Percentiles rank a stretch among this genome's conserved stretches.
These are phyloP conservation scores for Metarhizium robertsii DNA, from an alignment of 2,329 filamentous ascomycete genomes.

Conservation along the genomic window DNA sequence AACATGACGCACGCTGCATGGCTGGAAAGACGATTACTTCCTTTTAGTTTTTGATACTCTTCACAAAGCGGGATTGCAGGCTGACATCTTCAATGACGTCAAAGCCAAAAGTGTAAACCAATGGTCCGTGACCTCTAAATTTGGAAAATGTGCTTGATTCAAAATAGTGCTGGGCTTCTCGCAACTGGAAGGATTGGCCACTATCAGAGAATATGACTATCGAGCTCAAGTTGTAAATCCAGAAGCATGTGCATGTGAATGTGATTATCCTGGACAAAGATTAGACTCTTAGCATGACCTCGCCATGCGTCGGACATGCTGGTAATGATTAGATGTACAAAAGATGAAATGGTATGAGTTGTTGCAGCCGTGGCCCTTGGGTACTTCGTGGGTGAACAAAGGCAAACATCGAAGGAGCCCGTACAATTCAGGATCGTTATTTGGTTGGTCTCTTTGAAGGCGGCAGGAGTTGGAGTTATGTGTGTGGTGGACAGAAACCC, in stretches of 20 bases:
- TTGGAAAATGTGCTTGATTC: neutral
- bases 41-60: slow-evolving; percentile 1
- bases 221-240: neutral
- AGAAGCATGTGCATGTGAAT: no score
- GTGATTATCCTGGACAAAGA: no score
- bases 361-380: neutral
- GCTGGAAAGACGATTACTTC: neutral
- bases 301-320: no score
- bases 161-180: neutral
- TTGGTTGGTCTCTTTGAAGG: no score
- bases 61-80: neutral
- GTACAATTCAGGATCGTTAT: no score
- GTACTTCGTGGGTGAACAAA: neutral
- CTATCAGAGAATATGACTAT: neutral
- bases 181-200: neutral
- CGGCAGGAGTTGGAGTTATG: no score
- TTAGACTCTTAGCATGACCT: no score
- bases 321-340: no score
- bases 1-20: slow-evolving; percentile 9
- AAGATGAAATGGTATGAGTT: neutral
- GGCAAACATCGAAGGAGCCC: neutral
- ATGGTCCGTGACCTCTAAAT: neutral
- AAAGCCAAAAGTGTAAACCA: neutral
- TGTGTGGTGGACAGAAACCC: neutral
- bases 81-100: neutral